Evolutionary conservation across 148 eudicot genomes (phyloP).

Genomic region (Gaultheria prostrata): DNA sequence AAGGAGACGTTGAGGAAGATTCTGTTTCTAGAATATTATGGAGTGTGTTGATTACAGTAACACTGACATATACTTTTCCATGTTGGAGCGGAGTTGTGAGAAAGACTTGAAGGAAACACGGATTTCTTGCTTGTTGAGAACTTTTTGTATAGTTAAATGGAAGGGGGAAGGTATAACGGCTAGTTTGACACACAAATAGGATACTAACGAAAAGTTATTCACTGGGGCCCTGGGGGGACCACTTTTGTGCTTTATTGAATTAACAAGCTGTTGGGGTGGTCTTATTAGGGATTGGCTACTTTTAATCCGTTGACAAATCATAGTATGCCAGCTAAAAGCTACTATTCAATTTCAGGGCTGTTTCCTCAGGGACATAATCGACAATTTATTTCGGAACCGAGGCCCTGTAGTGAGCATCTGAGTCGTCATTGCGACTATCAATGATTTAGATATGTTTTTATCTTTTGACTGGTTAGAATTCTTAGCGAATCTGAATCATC

Average conservation of each 20-base stretch:
- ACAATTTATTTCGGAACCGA: too few species aligned
- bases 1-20: constrained; percentile 2
- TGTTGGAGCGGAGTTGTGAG: constrained; percentile 17
- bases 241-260: constrained; percentile 3
- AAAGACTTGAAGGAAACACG: neutral
- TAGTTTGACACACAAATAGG: constrained; percentile 30
- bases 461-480: too few species aligned
- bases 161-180: constrained; percentile 31
- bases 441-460: too few species aligned
- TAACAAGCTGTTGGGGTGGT: constrained; percentile 9
- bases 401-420: too few species aligned
- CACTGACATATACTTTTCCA: too few species aligned
- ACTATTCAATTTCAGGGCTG: neutral
- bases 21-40: neutral
- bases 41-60: neutral
- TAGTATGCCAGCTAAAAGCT: neutral
- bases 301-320: neutral
- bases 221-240: neutral
- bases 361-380: neutral
- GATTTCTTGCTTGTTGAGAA: constrained; percentile 9
- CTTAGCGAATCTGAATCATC: too few species aligned
- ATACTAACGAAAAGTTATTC: neutral
- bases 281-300: neutral
- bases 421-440: too few species aligned
- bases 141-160: constrained; percentile 19